Evolutionary conservation across 345 rosid genomes (phyloP), one percentile per base, ranked within the genome.

Genomic region (Citrus hindsii): DNA sequence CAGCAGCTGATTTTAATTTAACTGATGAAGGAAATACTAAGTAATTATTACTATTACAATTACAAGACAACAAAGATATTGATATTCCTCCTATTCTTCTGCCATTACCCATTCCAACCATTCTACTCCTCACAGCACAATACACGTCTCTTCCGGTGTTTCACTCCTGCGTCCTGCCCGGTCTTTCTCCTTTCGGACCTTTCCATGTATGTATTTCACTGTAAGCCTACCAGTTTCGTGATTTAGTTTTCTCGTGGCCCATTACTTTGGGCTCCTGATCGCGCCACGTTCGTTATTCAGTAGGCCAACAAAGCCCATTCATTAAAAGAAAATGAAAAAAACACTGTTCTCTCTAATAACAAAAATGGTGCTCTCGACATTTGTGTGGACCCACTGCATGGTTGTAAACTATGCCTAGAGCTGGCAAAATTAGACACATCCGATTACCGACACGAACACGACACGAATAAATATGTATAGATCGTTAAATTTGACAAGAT

Each of bases 401-500:
- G 40, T 37, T 37, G 40, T 7, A 37, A 37, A 7, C 8, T 37
- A 37, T 37, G 9, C 9, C 2, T 1, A 6, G 8, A 35, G 38
- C 8, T 6, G 0, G 7, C 2, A 35, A 35, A 35, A 35, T 35
- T 35, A 1, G 38, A 6, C 38, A 5, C 38, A 5, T 0, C 8
- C 38, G 2, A 1, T 35, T 35, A 35, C 7, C 1, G 37, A 35
- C 7, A 35, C 8, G 7, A 35, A 6, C 0, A 35, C 2, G 38
- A 35, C 8, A 35, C 0, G 5, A 35, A 35, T 6, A 35, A 35
- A 35, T 35, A 35, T 6, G 1, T 35, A 35, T 35, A 0, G 0
- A 0, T 35, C 1, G 2, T 35, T 0, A 35, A 35, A 35, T 35
- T 35, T 35, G 2, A 35, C 0, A 35, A 1, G 0, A 35, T 35